A percentile compares a stretch with the other conserved stretches of the same genome.
Evolutionary conservation across 2,329 filamentous ascomycete genomes (phyloP).

Genomic region (Neoscytalidium dimidiatum): DNA sequence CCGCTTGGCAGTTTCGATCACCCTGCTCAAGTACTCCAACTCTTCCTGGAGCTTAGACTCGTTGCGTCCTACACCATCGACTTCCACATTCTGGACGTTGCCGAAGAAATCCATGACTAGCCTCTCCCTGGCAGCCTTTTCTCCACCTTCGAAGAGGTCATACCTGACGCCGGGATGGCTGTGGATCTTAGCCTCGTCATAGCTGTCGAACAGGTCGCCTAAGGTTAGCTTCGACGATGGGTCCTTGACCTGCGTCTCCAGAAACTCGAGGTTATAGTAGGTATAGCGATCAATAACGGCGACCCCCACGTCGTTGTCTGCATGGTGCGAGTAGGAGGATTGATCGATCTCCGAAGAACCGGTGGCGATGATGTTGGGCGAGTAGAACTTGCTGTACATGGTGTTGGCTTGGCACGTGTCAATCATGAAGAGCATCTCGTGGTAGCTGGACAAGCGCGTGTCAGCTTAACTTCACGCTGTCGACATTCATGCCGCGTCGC

Average conservation of each 20-base stretch:
- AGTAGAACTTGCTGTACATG: conserved; percentile 98
- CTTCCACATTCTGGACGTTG: conserved; percentile 95
- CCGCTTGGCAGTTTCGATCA: conserved; percentile 58
- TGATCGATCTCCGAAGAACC: conserved; percentile 96
- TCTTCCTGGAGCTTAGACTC: conserved; percentile 63
- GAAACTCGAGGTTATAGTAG: conserved; percentile 96
- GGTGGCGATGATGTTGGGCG: conserved; percentile 95
- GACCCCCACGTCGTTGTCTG: conserved; percentile 95
- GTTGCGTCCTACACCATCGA: conserved; percentile 60
- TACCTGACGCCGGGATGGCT: conserved; percentile 89
- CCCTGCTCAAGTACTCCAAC: conserved; percentile 67
- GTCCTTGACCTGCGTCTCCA: conserved; percentile 86
- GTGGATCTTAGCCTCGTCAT: conserved; percentile 93
- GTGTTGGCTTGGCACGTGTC: conserved; percentile 99
- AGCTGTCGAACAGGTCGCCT: conserved; percentile 93
- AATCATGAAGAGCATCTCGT: conserved; percentile 99
- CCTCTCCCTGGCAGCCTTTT: conserved; percentile 72
- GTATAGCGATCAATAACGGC: conserved; percentile 98
- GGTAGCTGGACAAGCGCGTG: conserved; percentile 61
- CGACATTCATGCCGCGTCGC: neutral
- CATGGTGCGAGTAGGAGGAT: conserved; percentile 95
- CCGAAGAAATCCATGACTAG: conserved; percentile 97
- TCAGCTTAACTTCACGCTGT: neutral
- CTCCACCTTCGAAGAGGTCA: conserved; percentile 89
- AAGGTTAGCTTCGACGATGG: conserved; percentile 85